Evolutionary conservation across 2,329 filamentous ascomycete genomes (phyloP), one percentile per base, ranked within the genome.

Genomic region (Byssochlamys sp.): DNA sequence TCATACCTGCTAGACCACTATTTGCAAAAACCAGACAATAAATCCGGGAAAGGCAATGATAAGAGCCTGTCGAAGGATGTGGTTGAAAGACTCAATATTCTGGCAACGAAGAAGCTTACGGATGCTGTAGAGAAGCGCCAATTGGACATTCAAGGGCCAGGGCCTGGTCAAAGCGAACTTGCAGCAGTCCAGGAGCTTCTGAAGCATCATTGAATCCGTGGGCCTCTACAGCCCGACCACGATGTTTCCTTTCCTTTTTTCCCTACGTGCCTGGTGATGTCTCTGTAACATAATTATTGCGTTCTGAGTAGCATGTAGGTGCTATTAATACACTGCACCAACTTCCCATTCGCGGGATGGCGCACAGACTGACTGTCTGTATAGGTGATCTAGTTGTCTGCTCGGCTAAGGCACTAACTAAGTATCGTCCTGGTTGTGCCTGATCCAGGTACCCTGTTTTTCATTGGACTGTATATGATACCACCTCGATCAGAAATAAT

Each of bases 161-260:
- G 68, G 57, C 66, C 64, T 28, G 67, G 66, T 45, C 69, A 72
- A 61, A 68, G 70, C 49, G 75, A 77, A 60, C 62, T 78, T 4
- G 71, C 73, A 59, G 73, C 75, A 19, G 72, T 72, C 26, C 71
- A 75, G 61, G 72, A 73, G 55, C 61, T 78, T 56, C 63, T 78
- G 55, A 67, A 70, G 66, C 67, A 61, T 33, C 61, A 63, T 45
- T 45, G 39, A 45, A 45, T n/a, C 14, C 19, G 35, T 19, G 7
- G 12, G 14, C 35, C n/a, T n/a, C 14, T 45, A 14, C n/a, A 14
- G 19, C 19, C n/a, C n/a, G 39, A 19, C 19, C 14, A 45, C 5
- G 19, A 19, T 19, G n/a, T 19, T 14, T 39, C 14, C 6, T 19
- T 24, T 45, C 19, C n/a, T 14, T 45, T 14, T 19, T 19, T 19